Base-by-base conservation (phyloP, 176 grass and related monocot genomes). In the Zizania latifolia region DNA sequence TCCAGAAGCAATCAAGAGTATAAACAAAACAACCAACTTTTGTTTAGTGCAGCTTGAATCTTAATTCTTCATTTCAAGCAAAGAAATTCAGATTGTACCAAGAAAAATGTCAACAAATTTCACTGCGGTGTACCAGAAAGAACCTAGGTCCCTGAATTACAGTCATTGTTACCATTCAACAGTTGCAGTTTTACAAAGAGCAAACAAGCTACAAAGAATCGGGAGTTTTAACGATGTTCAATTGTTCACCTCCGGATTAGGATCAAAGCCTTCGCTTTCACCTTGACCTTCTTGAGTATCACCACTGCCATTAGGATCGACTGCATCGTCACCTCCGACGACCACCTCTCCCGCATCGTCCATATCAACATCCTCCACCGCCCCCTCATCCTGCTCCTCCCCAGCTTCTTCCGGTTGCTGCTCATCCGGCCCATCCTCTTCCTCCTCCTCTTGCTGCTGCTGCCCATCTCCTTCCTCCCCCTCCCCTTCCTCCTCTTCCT, bases 271-370 rank as follows among this genome's bases (percentile, higher is more conserved):
- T 71, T 89, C 77, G 4, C 86, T 80, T 58, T 89, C 86, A 4
- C 82, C 79, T 32, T 87, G 85, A 1, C 85, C 85, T 82, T 82
- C 85, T 65, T 87, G 73, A 9, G 79, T 71, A 39, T 76, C 80
- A 35, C 74, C 81, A 57, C 78, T 51, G 16, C 31, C 71, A 3
- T 17, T 19, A 5, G n/a, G n/a, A n/a, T n/a, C n/a, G n/a, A n/a
- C n/a, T n/a, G 80, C 70, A 35, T 58, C 68, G 0, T 28, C 63
- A 1, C 38, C 86, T 76, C 61, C 71, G 26, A 65, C 65, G 13
- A 87, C 66, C 0, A 87, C 39, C 48, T 80, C 81, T 1, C 81
- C 87, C 1, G 82, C 77, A 57, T 77, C 87, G 39, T 81, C 78
- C 87, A 85, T 59, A 8, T 84, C 82, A 41, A 63, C 53, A 15